phyloP scores from a whole-genome alignment of 768 basidiomycete species.

The Pholiota microspora region DNA sequence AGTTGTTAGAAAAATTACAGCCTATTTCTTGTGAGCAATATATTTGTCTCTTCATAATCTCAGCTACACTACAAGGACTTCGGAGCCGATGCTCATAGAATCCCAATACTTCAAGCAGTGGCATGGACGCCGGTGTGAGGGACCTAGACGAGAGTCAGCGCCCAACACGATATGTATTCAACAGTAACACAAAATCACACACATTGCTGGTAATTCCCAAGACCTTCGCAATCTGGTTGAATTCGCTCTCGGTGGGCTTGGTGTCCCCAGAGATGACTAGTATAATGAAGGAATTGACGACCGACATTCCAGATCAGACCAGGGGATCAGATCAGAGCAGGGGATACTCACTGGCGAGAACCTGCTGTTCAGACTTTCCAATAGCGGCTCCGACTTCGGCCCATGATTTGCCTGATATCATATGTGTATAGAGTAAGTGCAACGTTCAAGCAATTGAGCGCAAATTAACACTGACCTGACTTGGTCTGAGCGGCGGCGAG shows the following conservation, averaged over 20 bases:
- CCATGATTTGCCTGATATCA: slow-evolving; percentile 45
- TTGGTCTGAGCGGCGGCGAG: slow-evolving; percentile 48
- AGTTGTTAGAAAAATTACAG: too few relatives aligned
- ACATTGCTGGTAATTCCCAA: slow-evolving; percentile 40
- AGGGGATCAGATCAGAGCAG: too few relatives aligned
- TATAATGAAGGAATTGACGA: too few relatives aligned
- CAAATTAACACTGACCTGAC: slow-evolving; percentile 48
- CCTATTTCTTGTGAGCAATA: too few relatives aligned
- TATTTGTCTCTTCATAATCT: too few relatives aligned
- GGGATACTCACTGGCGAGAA: slow-evolving; percentile 58
- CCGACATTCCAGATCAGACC: too few relatives aligned
- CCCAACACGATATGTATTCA: not conserved
- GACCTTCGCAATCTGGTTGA: slow-evolving; percentile 40
- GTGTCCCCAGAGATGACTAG: slow-evolving; percentile 47
- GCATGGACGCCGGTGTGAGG: slow-evolving; percentile 28
- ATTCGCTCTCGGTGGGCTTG: slow-evolving; percentile 48
- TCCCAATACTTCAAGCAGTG: slow-evolving; percentile 14
- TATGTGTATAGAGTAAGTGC: too few relatives aligned
- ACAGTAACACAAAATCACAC: slow-evolving; percentile 5
- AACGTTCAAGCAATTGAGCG: too few relatives aligned
- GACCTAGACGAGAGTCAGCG: slow-evolving; percentile 14
- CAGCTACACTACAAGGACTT: too few relatives aligned
- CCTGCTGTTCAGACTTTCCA: slow-evolving; percentile 41
- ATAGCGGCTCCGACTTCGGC: slow-evolving; percentile 44
- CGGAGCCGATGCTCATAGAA: not conserved